phyloP scores from a whole-genome alignment of 306 rosid genomes.

The Adenanthera pavonina region DNA sequence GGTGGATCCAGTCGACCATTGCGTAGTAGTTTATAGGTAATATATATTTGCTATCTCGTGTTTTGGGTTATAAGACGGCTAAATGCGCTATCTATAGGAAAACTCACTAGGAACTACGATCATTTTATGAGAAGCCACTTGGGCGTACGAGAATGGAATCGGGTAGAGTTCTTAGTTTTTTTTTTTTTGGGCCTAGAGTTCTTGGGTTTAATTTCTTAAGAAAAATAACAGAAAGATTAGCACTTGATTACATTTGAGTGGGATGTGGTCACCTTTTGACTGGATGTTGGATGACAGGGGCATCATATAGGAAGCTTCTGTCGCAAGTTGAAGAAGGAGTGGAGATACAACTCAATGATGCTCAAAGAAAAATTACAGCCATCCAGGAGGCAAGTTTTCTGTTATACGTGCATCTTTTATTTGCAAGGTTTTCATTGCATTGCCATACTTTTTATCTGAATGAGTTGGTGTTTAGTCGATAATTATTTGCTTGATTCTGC shows the following conservation, averaged over 20 bases:
- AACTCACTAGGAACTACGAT: not conserved
- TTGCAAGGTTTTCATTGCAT: slow-evolving; percentile 26
- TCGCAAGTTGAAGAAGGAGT: slow-evolving; percentile 76
- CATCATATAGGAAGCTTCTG: slow-evolving; percentile 73
- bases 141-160: not conserved
- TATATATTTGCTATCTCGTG: slow-evolving; percentile 5
- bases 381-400: slow-evolving; percentile 73
- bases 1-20: not conserved
- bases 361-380: slow-evolving; percentile 70
- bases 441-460: slow-evolving; percentile 31
- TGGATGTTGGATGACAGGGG: slow-evolving; percentile 56
- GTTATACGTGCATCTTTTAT: slow-evolving; percentile 16
- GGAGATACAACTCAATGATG: slow-evolving; percentile 68
- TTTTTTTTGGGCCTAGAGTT: not conserved
- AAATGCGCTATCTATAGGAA: not conserved
- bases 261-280: slow-evolving; percentile 32
- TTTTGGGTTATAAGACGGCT: slow-evolving; percentile 11
- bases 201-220: slow-evolving; percentile 11
- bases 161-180: slow-evolving; percentile 11
- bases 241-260: slow-evolving; percentile 14
- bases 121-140: slow-evolving; percentile 24
- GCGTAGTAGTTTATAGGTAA: not conserved
- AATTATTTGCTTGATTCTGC: slow-evolving; percentile 32
- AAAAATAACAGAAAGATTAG: not conserved
- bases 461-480: slow-evolving; percentile 32